phyloP scores from a whole-genome alignment of 306 rosid species.

The Parietaria judaica region DNA sequence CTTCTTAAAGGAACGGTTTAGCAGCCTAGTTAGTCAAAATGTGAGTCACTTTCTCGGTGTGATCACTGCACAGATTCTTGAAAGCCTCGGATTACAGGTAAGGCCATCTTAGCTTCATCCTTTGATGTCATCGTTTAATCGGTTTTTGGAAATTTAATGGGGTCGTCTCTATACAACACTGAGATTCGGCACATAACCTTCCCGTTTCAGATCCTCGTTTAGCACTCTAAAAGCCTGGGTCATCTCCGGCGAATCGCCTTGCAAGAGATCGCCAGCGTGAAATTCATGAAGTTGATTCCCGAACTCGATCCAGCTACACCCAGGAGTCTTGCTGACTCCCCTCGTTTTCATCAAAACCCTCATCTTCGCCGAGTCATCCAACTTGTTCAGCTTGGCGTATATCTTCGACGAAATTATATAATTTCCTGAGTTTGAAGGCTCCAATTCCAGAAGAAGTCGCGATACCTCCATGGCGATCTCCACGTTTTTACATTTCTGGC shows the following conservation, averaged over 20 bases:
- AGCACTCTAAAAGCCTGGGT: conserved; percentile 38
- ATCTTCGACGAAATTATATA: conserved; percentile 76
- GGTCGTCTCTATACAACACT: conserved; percentile 9
- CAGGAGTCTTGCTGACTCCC: conserved; percentile 87
- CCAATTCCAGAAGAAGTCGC: conserved; percentile 63
- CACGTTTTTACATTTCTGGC: conserved; percentile 54
- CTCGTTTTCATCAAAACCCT: conserved; percentile 72
- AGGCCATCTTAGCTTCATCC: too few relatives aligned
- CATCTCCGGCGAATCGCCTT: conserved; percentile 26
- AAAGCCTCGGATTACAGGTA: too few relatives aligned
- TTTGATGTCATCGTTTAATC: too few relatives aligned
- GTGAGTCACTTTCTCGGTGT: too few relatives aligned
- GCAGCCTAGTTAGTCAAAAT: too few relatives aligned
- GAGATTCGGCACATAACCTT: conserved; percentile 64
- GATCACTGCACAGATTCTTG: too few relatives aligned
- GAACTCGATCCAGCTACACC: conserved; percentile 90
- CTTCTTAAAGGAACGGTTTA: too few relatives aligned
- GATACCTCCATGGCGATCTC: conserved; percentile 60
- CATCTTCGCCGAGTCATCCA: conserved; percentile 88
- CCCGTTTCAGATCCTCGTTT: conserved; percentile 53
- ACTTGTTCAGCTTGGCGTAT: conserved; percentile 56
- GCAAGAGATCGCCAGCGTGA: conserved; percentile 61
- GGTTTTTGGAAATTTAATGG: too few relatives aligned
- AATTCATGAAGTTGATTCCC: conserved; percentile 64
- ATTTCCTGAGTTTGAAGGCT: conserved; percentile 85